phyloP scores from a whole-genome alignment of 169 alveolate species.

The Perkinsus chesapeaki region DNA sequence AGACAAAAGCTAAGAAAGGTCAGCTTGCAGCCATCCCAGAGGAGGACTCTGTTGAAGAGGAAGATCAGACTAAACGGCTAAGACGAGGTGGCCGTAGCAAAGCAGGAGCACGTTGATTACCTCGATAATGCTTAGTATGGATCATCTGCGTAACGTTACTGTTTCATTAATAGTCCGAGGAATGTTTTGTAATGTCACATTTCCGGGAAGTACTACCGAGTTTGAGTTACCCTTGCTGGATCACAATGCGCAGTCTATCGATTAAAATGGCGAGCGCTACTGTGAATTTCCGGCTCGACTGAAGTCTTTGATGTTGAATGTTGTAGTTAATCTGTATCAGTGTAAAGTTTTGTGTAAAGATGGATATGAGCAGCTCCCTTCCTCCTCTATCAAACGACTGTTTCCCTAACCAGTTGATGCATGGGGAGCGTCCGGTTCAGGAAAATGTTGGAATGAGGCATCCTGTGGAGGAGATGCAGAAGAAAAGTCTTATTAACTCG shows the following conservation, averaged over 20 bases:
- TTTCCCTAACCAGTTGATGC: background rate
- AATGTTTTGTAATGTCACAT: background rate
- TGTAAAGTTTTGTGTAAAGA: background rate
- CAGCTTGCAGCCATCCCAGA: background rate
- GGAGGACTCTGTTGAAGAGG: background rate
- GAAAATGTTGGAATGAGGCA: background rate
- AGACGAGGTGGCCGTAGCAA: background rate
- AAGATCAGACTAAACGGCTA: background rate
- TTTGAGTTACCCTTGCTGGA: background rate
- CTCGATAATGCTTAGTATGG: background rate
- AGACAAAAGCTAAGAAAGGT: background rate
- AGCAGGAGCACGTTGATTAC: background rate
- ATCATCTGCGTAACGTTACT: background rate
- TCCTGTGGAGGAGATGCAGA: background rate
- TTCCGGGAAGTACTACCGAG: background rate
- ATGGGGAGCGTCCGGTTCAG: background rate
- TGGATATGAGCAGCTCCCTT: background rate
- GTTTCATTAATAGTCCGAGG: background rate
- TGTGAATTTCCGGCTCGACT: background rate
- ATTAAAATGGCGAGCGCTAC: background rate
- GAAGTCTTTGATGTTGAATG: background rate
- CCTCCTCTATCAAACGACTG: background rate
- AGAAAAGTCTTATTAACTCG: background rate
- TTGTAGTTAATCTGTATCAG: too few species aligned
- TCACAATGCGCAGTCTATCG: background rate